Base-by-base conservation (phyloP, 1,284 basidiomycete genomes). In the Schizophyllum commune region DNA sequence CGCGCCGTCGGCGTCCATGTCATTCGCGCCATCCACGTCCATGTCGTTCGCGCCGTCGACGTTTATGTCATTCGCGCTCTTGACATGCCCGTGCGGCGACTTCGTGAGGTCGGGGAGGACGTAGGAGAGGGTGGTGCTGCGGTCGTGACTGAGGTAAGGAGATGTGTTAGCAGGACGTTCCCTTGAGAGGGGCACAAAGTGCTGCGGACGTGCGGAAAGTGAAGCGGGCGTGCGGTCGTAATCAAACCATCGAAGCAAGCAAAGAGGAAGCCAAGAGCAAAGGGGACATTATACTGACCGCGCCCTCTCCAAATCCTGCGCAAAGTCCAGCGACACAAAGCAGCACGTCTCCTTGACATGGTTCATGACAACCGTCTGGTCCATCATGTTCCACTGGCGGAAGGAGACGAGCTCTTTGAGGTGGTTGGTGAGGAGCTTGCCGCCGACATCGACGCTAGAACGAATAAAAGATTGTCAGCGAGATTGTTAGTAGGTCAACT, bases 381-480 rank as follows among this genome's bases (percentile, higher is more conserved):
- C 94, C 85, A 95, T 94, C 91, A 98, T 94, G 73, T 98, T 94
- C 91, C 93, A 96, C 70, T 98, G 96, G 33, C 94, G 86, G 73
- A 93, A 98, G 11, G 94, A 96, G 11, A 96, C 85, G 57, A 95
- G 81, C 70, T 96, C 92, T 70, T 98, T 97, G 39, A 98, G 81
- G 59, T 96, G 91, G 74, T 97, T 98, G 27, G 96, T 98, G 61
- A 98, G 74, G 13, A 98, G 80, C 74, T 97, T 97, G 58, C 96
- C 96, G 58, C 95, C 95, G 32, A 97, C 84, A 68, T 97, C 94
- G 69, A 98, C 85, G 65, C 95, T 95, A 69, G 61, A 55, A 65
- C 62, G 61, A 68, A 66, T 61, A 64, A 65, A 62, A 61, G n/a
- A n/a, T 59, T 57, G 63, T 60, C 63, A 58, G 21, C 54, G n/a